Evolutionary conservation across 225 moss, liverwort and hornwort genomes (phyloP), one percentile per base, ranked within the genome.

Genomic region (Pseudisothecium myosuroides): DNA sequence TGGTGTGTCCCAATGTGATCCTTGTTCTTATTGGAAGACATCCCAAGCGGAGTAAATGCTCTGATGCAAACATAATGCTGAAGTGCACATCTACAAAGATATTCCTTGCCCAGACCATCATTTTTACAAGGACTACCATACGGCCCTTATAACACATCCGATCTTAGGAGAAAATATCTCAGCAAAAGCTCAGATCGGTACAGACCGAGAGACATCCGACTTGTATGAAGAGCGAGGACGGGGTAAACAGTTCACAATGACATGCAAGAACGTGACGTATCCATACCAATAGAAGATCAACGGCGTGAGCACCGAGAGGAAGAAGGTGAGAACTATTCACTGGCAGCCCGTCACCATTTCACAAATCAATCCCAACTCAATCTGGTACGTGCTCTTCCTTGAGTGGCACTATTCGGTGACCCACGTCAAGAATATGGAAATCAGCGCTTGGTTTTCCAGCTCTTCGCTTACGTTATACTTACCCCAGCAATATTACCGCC

Each of bases 401-500:
- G 10, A 16, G 1, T 8, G 9, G 1, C 28, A 17, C 39, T 5
- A 8, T 3, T 14, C 7, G 3, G 43, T 5, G 28, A 16, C 4
- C 4, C 2, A 19, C 2, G 7, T 50, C 8, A 20, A 7, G 4
- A 20, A 32, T 1, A 20, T 3, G 32, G 5, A 12, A 50, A 20
- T 13, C 12, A 50, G 2, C 32, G 7, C 32, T 28, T 29, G 17
- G 6, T 4, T 11, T 7, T 11, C 12, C 31, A 32, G 32, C 6
- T 5, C 7, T 17, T 2, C 0, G 6, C 17, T 10, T 0, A 10
- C 45, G 0, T 10, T 3, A 2, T 10, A 3, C 73, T 17, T 2
- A 29, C 10, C 28, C 10, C 29, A 31, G 28, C 6, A 72, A 10
- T 2, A 5, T 2, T 1, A 14, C 26, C 7, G 9, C 14, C 45